These are phyloP conservation scores for Sanghuangporus weigelae DNA, from an alignment of 1,284 basidiomycete genomes.

Conservation along the genomic window DNA sequence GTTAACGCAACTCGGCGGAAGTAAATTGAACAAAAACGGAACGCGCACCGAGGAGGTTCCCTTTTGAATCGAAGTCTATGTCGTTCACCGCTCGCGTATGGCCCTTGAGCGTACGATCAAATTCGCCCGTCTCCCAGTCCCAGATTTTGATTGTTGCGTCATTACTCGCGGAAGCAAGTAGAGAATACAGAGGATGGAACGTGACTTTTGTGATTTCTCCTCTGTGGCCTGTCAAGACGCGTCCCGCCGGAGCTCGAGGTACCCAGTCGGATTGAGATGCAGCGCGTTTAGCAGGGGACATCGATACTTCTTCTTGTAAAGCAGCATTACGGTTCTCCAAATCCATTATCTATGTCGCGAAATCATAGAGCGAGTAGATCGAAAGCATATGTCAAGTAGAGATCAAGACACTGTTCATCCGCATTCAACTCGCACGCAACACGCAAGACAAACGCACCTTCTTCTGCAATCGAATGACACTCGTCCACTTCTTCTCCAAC, in stretches of 20 bases:
- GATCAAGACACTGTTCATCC: background rate
- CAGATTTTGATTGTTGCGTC: slow-evolving; percentile 74
- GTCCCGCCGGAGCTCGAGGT: slow-evolving; percentile 58
- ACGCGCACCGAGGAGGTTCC: slow-evolving; percentile 56
- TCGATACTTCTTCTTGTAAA: slow-evolving; percentile 54
- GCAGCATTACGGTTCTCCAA: slow-evolving; percentile 62
- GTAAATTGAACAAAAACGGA: background rate
- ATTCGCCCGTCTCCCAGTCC: slow-evolving; percentile 83
- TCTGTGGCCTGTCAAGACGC: slow-evolving; percentile 63
- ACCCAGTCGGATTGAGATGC: slow-evolving; percentile 53
- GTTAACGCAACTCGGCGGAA: slow-evolving; percentile 4
- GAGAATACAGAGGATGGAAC: slow-evolving; percentile 71
- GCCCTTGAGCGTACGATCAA: slow-evolving; percentile 73
- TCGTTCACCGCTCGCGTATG: slow-evolving; percentile 74
- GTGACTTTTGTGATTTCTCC: slow-evolving; percentile 55
- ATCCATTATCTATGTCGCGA: slow-evolving; percentile 57
- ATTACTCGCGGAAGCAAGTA: slow-evolving; percentile 64
- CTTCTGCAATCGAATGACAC: slow-evolving; percentile 75
- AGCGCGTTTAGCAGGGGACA: slow-evolving; percentile 31
- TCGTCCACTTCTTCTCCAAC: slow-evolving; percentile 81
- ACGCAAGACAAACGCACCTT: slow-evolving; percentile 45
- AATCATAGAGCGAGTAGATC: background rate
- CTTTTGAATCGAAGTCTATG: slow-evolving; percentile 69
- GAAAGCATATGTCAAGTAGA: background rate
- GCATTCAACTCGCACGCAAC: background rate